Base-by-base conservation (phyloP, 371 early-diverging fungal genomes). In the Lichtheimia hyalospora region DNA sequence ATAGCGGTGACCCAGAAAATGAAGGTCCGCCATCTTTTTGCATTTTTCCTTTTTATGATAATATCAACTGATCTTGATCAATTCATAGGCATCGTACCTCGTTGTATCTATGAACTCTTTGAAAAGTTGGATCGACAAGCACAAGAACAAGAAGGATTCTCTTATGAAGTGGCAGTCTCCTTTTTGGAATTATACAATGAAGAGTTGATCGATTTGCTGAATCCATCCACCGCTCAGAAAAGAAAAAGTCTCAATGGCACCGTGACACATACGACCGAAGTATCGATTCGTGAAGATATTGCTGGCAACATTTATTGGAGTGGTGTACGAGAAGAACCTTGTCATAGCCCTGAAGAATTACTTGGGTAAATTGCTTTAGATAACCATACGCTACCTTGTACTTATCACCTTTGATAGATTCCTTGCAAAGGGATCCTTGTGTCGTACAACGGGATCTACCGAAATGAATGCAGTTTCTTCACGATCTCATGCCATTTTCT, bases 111-210 rank as follows among this genome's bases (percentile, higher is more conserved):
- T 46, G 71, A 78, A 50, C 79, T 96, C 23, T 95, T 81, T 57
- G 52, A 60, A 42, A 63, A 62, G 10, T 56, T 86, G 39, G 71
- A 69, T 52, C 69, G 61, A 48, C 71, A 72, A 42, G 71, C 68
- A 63, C 72, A 62, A 49, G 58, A 81, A 46, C 66, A 76, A 34
- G 67, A 67, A 21, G 62, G 70, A 6, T 85, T 73, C 60, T 77
- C 83, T 10, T 88, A 84, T 57, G 80, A 86, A 62, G 83, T 91
- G 24, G 81, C 66, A 43, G 85, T 89, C 8, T 87, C 93, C 54
- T 96, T 91, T 72, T 63, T 97, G 18, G 99, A 99, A 72, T 75
- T 99, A 23, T 98, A 99, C 81, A 99, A 99, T 75, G 99, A 99
- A 77, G 94, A 95, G 58, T 77, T 96, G 7, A 85, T 88, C 34